Evolutionary conservation across 257 asterid species (phyloP), one percentile per base, ranked within the genome.

Genomic region (Solanum phureja): DNA sequence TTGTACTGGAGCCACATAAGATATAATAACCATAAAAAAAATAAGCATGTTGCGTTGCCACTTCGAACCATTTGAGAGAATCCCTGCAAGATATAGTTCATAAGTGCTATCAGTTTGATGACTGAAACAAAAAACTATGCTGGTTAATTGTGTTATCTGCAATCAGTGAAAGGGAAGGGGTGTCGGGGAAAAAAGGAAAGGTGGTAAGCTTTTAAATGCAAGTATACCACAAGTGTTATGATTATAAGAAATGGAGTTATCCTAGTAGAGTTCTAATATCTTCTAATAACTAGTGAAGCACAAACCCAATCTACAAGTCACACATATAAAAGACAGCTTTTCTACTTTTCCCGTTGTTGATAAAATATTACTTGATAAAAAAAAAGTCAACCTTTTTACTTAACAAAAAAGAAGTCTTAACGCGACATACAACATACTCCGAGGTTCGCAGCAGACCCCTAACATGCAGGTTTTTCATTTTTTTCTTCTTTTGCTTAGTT

Each of bases 1-100:
- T 62, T 90, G 91, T 24, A 90, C 87, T 38, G 87, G 87, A 24
- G 88, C 52, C 21, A 87, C 77, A 69, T 27, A 90, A 62, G 87
- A 72, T 23, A 86, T 71, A 3, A 88, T 44, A 69, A 66, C 27
- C 37, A 83, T 86, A 82, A 90, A 90, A 72, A 88, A 29, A 84
- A 88, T 49, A 90, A 90, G 71, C 8, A 40, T 64, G 52, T 18
- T 46, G 11, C 40, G 71, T 42, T 79, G 85, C 87, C 89, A 83
- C 83, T 73, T 82, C 11, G 68, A 58, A 40, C 86, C 89, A 86
- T 38, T 83, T 75, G 88, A 72, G 87, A 49, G 34, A 86, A 88
- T 77, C 62, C 79, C 91, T 90, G 86, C 81, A 75, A 52, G 66
- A 87, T 69, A 58, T 33, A 62, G 64, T 81, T 87, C 52, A 66